Base-by-base conservation (phyloP, 2,329 filamentous ascomycete species). In the Penicillium crustosum region DNA sequence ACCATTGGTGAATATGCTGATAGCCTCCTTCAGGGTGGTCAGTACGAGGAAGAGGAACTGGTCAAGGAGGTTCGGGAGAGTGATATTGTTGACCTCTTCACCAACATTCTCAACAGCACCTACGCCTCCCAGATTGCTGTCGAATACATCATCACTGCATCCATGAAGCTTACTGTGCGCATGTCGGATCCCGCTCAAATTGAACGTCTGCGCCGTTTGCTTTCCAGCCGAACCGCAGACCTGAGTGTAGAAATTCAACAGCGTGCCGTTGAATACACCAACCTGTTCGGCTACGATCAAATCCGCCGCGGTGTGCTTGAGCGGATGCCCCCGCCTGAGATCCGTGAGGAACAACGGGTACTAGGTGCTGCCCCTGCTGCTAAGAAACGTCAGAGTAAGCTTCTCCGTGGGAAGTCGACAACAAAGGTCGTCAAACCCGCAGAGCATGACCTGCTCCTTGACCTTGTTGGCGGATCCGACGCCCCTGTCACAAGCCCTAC, bases 1-100 rank as follows among this genome's bases (percentile, higher is more conserved):
- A 95, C 94, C 53, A 96, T 99, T 73, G 94, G 95, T 70, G 94
- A 99, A 78, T 99, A 93, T 70, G 93, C 91, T 13, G 94, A 99
- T 75, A 86, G 89, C 21, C 82, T 99, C n/a, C 82, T 99, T 36
- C 86, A 86, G 59, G 93, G 93, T 36, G 93, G 93, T 1, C 89
- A 94, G 68, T 96, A 95, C 66, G 93, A 97, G 74, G 93, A 96
- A 71, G 92, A 96, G 73, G 93, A 97, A 69, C 81, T 96, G 31
- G 91, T 96, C 13, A 82, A 84, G 68, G 83, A 87, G 68, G 89
- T 99, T 60, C 90, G 89, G 71, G 91, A 97, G 75, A 88, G 86
- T 67, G 94, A 99, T 70, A 83, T 99, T 59, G 85, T 97, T 36
- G 94, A 97, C 72, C 80, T 99, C n/a, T 95, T 97, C 75, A 86